A percentile compares a stretch with the other conserved stretches of the same genome.
These are phyloP conservation scores for Paramecium pentaurelia DNA, from an alignment of 73 alveolate genomes.

Conservation along the genomic window DNA sequence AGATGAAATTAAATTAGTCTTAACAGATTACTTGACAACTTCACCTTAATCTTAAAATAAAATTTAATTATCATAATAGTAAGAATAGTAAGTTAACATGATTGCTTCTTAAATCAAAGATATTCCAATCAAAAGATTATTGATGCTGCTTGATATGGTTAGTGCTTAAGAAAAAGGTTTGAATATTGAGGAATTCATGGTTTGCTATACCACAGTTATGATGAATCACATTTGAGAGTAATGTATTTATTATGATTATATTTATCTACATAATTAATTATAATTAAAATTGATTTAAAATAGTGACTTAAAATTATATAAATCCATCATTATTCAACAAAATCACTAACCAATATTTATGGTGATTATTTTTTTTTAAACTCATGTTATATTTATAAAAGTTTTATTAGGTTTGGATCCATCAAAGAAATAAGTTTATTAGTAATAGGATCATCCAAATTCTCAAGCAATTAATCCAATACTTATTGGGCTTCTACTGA, in stretches of 20 bases:
- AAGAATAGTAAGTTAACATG: neutral
- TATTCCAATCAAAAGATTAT: conserved; percentile 42
- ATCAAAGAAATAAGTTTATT: neutral
- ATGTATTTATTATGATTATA: conserved; percentile 49
- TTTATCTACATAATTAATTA: neutral
- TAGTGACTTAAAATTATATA: neutral
- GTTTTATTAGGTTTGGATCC: neutral
- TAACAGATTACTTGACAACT: neutral
- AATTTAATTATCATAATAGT: neutral
- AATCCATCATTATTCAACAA: neutral
- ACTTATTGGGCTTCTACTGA: conserved; percentile 17
- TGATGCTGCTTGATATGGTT: conserved; percentile 55
- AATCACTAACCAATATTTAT: neutral
- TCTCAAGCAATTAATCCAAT: neutral
- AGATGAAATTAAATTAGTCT: conserved; percentile 18
- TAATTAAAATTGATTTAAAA: neutral
- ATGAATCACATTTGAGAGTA: conserved; percentile 64
- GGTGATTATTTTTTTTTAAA: neutral
- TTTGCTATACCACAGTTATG: neutral
- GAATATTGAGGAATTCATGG: conserved; percentile 1
- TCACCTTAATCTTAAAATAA: neutral
- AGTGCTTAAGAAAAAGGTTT: conserved; percentile 26
- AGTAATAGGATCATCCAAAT: neutral
- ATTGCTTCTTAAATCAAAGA: neutral
- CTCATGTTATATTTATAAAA: neutral